Base-by-base conservation (phyloP, 768 basidiomycete genomes). In the Pleurotus tuber-regium region DNA sequence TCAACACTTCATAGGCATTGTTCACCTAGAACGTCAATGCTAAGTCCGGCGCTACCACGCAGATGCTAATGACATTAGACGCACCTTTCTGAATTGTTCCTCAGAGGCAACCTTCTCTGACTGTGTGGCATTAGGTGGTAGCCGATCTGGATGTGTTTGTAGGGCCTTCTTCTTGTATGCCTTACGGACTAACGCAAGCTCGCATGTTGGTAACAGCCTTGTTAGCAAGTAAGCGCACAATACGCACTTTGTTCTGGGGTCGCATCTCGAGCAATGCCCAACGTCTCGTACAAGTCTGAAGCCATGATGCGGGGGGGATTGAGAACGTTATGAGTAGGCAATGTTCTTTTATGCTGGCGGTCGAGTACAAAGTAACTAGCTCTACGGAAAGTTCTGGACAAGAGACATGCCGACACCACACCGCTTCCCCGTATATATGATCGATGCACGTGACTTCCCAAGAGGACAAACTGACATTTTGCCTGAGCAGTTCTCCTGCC, bases 1-100 rank as follows among this genome's bases (percentile, higher is more conserved):
- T 82, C 49, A 92, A 66, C 2, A 92, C 78, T 62, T 91, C 88
- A 59, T 89, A 91, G 24, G 88, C 87, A 54, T 88, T 85, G 58
- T 84, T 87, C 39, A 89, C 78, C 84, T 89, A 41, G 44, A 30
- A 29, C 39, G 4, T 16, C 41, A 47, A 59, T 51, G 36, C n/a
- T 25, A n/a, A 52, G 26, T 10, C 19, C 25, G 31, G 21, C 21
- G 30, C 46, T 40, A 29, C 43, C 30, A 43, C 39, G 28, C 39
- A 23, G 35, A 14, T 29, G 9, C 7, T 12, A 21, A 35, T 23
- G 10, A 35, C 36, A 19, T 49, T 31, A 28, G 30, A 35, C 57
- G 36, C 39, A 76, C 76, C 61, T 66, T 66, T 57, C 74, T 65
- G 53, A 73, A 74, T 50, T 78, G 66, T 50, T 89, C 89, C 60